These are phyloP conservation scores for Wickerhamomyces rabaulensis DNA, from an alignment of 805 yeast species.

Conservation along the genomic window DNA sequence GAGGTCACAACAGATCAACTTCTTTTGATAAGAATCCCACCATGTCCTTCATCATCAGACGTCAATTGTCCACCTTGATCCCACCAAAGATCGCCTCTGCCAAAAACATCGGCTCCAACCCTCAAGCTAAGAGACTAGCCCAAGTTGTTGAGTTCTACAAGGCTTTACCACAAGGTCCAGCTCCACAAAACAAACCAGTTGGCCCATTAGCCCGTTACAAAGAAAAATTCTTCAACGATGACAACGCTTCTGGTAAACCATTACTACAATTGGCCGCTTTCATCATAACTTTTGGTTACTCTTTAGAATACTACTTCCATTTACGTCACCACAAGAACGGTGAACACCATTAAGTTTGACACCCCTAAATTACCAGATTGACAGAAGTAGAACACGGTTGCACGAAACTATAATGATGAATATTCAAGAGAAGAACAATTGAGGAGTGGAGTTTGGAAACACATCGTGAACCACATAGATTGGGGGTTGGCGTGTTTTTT, in stretches of 20 bases:
- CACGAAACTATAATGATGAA: neutral
- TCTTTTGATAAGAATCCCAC: neutral
- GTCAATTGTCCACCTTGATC: slow-evolving; percentile 90
- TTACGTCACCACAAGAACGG: slow-evolving; percentile 54
- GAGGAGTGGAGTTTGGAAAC: neutral
- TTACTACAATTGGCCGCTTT: slow-evolving; percentile 68
- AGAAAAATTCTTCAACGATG: slow-evolving; percentile 81
- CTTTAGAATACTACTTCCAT: slow-evolving; percentile 92
- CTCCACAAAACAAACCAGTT: slow-evolving; percentile 66
- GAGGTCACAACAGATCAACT: neutral
- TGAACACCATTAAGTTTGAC: slow-evolving; percentile 30
- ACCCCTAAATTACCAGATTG: neutral
- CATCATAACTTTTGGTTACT: slow-evolving; percentile 75
- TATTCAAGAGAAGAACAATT: neutral
- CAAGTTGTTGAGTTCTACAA: slow-evolving; percentile 94
- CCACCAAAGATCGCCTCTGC: slow-evolving; percentile 99
- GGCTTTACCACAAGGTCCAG: slow-evolving; percentile 90
- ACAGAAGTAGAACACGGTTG: neutral
- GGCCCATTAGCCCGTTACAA: slow-evolving; percentile 73
- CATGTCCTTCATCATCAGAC: slow-evolving; percentile 86
- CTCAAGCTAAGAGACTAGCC: slow-evolving; percentile 95
- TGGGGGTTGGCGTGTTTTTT: neutral
- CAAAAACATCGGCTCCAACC: slow-evolving; percentile 90
- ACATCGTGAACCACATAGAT: neutral
- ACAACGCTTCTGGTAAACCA: slow-evolving; percentile 80